Conservation (phyloP, 164 flowering plant genomes). For the Warburgia ugandensis region DNA sequence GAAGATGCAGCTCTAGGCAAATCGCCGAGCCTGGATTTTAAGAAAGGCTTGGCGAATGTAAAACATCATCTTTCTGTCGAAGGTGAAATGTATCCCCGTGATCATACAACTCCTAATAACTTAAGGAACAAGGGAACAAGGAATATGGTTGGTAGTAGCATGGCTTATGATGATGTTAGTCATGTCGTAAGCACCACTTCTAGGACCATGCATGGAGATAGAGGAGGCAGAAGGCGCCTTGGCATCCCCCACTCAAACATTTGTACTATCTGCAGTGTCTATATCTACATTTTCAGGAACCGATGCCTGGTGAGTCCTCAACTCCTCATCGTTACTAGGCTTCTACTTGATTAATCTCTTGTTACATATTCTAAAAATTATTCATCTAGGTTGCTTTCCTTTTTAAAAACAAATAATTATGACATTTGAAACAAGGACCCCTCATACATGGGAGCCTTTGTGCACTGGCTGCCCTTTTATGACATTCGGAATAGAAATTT, state of each 20-base stretch:
- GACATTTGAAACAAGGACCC: no score
- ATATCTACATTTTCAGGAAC: constrained; percentile 50
- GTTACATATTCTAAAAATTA: no score
- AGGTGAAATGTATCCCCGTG: background rate
- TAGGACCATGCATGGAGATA: constrained; percentile 6
- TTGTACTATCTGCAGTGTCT: constrained; percentile 49
- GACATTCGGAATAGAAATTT: no score
- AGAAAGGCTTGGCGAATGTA: constrained; percentile 24
- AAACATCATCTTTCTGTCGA: no score
- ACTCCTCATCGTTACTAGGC: no score
- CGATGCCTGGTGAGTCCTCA: constrained; percentile 61
- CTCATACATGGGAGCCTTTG: no score
- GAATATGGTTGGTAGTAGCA: constrained; percentile 17
- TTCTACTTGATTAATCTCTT: no score
- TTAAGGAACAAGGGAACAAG: no score
- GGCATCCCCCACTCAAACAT: constrained; percentile 78
- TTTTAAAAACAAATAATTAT: no score
- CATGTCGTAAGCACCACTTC: constrained; percentile 20
- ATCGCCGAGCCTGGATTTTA: constrained; percentile 29
- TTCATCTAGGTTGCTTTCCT: no score
- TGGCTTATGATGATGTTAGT: constrained; percentile 27
- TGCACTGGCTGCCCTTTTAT: no score
- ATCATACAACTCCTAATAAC: background rate
- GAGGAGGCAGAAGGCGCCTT: constrained; percentile 32
- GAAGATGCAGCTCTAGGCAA: constrained; percentile 15